A percentile compares a stretch with the other conserved stretches of the same genome.
Evolutionary conservation across 768 basidiomycete genomes (phyloP).

Genomic region (Auricularia cornea): DNA sequence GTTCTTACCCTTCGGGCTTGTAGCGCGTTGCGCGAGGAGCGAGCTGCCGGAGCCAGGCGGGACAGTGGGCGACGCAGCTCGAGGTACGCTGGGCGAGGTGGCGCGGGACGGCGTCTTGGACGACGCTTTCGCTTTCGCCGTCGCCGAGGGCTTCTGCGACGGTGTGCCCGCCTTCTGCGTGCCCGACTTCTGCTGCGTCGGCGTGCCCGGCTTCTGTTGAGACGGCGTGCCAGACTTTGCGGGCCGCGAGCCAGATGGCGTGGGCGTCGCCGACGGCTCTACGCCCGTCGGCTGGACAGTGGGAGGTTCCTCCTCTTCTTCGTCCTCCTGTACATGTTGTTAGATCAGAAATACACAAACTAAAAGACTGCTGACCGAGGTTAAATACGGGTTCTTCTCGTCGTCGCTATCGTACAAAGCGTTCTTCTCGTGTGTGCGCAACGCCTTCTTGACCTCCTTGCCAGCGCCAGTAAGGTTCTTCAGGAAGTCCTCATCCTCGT

Average conservation of each 20-base stretch:
- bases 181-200: neutral
- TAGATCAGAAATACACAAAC: constrained; percentile 7
- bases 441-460: constrained; percentile 80
- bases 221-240: constrained; percentile 9
- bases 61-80: too few relatives aligned
- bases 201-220: too few relatives aligned
- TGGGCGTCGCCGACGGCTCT: neutral
- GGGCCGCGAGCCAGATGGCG: too few relatives aligned
- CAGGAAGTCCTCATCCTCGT: constrained; percentile 42
- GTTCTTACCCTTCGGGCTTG: constrained; percentile 53
- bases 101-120: constrained; percentile 41
- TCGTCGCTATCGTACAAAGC: constrained; percentile 59
- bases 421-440: constrained; percentile 77
- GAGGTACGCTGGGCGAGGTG: constrained; percentile 47
- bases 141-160: too few relatives aligned
- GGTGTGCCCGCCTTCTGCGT: neutral
- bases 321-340: constrained; percentile 51
- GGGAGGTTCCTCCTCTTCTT: constrained; percentile 60
- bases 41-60: constrained; percentile 74
- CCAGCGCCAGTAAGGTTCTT: constrained; percentile 49
- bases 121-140: constrained; percentile 1
- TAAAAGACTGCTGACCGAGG: constrained; percentile 38
- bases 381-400: constrained; percentile 76
- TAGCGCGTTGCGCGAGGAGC: constrained; percentile 76
- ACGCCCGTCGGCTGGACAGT: constrained; percentile 16